phyloP scores from a whole-genome alignment of 2,329 filamentous ascomycete genomes.

The Fusarium floridanum region DNA sequence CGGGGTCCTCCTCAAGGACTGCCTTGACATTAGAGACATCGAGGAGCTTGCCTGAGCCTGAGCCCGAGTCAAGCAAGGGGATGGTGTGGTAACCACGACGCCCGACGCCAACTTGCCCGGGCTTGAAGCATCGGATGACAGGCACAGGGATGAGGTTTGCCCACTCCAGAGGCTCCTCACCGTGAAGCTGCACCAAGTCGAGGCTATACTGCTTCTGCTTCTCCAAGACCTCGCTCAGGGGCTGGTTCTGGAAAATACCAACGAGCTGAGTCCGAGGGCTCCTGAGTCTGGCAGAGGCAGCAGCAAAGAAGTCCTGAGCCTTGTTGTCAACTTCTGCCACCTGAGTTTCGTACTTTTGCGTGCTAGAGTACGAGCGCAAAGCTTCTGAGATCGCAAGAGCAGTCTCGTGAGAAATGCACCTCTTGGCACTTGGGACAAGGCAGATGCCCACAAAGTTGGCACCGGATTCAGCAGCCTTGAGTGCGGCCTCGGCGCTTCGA shows the following conservation, averaged over 20 bases:
- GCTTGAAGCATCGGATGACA: slow-evolving; percentile 88
- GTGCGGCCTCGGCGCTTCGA: slow-evolving; percentile 82
- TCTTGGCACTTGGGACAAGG: slow-evolving; percentile 83
- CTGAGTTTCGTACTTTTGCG: slow-evolving; percentile 50
- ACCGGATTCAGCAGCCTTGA: slow-evolving; percentile 83
- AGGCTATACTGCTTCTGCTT: slow-evolving; percentile 82
- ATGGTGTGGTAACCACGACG: slow-evolving; percentile 84
- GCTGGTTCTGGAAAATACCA: slow-evolving; percentile 94
- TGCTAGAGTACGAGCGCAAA: slow-evolving; percentile 76
- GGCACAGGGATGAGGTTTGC: slow-evolving; percentile 89
- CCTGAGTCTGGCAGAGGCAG: slow-evolving; percentile 62
- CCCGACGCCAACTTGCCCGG: slow-evolving; percentile 78
- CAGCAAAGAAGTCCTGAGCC: slow-evolving; percentile 79
- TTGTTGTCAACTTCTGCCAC: slow-evolving; percentile 45
- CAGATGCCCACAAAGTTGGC: slow-evolving; percentile 96
- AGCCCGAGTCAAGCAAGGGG: slow-evolving; percentile 87
- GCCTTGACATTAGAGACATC: slow-evolving; percentile 78
- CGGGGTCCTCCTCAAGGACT: slow-evolving; percentile 74
- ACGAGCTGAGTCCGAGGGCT: slow-evolving; percentile 80
- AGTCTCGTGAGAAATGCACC: slow-evolving; percentile 82
- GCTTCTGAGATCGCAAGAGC: slow-evolving; percentile 84
- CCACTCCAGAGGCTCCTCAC: slow-evolving; percentile 93
- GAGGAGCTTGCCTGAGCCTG: slow-evolving; percentile 84
- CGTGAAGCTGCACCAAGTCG: slow-evolving; percentile 94
- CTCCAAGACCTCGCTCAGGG: slow-evolving; percentile 83